phyloP scores from a whole-genome alignment of 1,139 yeast genomes.

The Yamadazyma epiphylla region DNA sequence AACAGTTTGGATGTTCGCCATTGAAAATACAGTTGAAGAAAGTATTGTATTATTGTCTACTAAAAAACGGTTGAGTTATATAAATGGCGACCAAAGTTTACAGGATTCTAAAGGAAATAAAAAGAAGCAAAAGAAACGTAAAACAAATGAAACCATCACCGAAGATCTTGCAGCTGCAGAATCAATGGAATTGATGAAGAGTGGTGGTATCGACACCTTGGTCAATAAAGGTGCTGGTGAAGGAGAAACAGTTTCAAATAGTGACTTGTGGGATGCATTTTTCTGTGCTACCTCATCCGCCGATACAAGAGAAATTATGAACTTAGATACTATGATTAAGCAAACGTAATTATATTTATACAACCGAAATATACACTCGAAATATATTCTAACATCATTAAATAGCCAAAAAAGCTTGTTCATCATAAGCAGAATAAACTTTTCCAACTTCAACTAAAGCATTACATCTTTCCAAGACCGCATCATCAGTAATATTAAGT shows the following conservation, averaged over 20 bases:
- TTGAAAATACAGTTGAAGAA: constrained; percentile 86
- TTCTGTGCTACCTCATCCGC: constrained; percentile 30
- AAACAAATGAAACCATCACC: constrained; percentile 5
- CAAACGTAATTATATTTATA: constrained; percentile 3
- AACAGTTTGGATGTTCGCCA: constrained; percentile 87
- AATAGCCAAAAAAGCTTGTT: constrained; percentile 53
- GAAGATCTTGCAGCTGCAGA: constrained; percentile 29
- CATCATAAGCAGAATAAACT: constrained; percentile 66
- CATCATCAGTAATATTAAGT: constrained; percentile 46
- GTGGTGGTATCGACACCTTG: constrained; percentile 38
- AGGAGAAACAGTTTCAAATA: constrained; percentile 54
- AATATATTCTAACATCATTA: constrained; percentile 12
- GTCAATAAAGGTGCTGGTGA: constrained; percentile 39
- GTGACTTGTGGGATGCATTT: constrained; percentile 60
- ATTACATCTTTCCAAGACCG: constrained; percentile 46
- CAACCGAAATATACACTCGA: neutral
- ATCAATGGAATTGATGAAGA: constrained; percentile 32
- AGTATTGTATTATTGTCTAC: constrained; percentile 64
- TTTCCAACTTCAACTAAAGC: constrained; percentile 61
- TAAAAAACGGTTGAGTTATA: constrained; percentile 42
- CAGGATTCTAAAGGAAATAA: constrained; percentile 8
- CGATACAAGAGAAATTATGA: constrained; percentile 14
- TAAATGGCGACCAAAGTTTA: constrained; percentile 6
- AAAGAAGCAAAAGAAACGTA: constrained; percentile 1
- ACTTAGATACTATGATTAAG: constrained; percentile 13